Base-by-base conservation (phyloP, 768 basidiomycete genomes). In the Macrolepiota fuliginosa region DNA sequence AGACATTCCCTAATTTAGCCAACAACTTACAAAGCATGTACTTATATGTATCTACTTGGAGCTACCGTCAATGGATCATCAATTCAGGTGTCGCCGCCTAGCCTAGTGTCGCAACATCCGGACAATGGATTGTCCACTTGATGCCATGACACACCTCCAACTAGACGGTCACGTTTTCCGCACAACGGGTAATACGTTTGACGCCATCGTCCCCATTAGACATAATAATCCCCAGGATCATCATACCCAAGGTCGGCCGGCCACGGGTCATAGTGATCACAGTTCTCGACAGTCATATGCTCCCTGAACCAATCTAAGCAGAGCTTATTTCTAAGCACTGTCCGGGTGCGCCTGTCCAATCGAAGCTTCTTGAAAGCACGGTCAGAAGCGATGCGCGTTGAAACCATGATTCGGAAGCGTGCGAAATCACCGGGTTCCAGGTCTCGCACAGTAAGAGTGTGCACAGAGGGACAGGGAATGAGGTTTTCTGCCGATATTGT, bases 311-410 rank as follows among this genome's bases (percentile, higher is more conserved):
- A 65, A 10, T 72, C 69, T n/a, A 76, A 65, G 1, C 67, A 62
- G 12, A 70, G 66, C 55, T 74, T 76, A 19, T 58, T 52, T 36
- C 69, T 70, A 4, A 81, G 66, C 15, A 74, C 70, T 3, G 64
- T 69, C 59, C 80, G 70, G 51, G 75, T 77, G 17, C 75, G 69
- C 40, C 74, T 70, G 59, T 81, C 78, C 4, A 83, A 68, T 22
- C 66, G 68, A 1, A 79, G 59, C 54, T 57, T 70, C 12, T 32
- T 25, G 11, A 61, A 37, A 17, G 42, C 13, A 36, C 27, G 27
- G 27, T 52, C 50, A 10, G 66, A 61, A 4, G 61, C 42, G 29
- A 63, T 27, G 2, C 77, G 73, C 19, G 39, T 54, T 35, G 67
- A 63, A 10, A 77, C 67, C 71, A 77, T 68, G 32, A 69, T 62